Conservation (phyloP, 2,329 filamentous ascomycete species). For the Magnaporthiopsis poae region DNA sequence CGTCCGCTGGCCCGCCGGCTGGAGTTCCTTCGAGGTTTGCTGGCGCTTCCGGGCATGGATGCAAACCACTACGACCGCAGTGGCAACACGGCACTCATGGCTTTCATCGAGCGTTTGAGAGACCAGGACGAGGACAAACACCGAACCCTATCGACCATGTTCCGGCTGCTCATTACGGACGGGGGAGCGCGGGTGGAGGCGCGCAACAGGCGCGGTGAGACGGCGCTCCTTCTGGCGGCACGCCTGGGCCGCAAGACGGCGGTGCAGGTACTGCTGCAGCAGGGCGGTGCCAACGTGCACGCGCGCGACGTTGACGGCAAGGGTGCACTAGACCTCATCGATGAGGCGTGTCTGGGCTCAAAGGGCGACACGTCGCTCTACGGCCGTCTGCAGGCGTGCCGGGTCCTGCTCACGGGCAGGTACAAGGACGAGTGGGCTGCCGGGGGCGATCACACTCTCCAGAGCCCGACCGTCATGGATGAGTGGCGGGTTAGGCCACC, state of each 20-base stretch:
- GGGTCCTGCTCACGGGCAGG: conserved; percentile 19
- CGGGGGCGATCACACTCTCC: conserved; percentile 1
- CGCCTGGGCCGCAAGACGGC: conserved; percentile 44
- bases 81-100: conserved; percentile 47
- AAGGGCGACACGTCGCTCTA: conserved; percentile 20
- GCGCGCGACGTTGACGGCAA: conserved; percentile 22
- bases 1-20: conserved; percentile 17
- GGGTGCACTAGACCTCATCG: conserved; percentile 23
- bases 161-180: conserved; percentile 30
- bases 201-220: conserved; percentile 45
- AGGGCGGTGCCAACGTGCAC: conserved; percentile 24
- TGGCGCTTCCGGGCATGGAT: conserved; percentile 33
- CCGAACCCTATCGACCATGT: conserved; percentile 32
- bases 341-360: conserved; percentile 13
- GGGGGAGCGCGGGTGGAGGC: conserved; percentile 36
- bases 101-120: conserved; percentile 40
- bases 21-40: conserved; percentile 19
- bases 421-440: conserved; percentile 8
- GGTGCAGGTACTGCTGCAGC: conserved; percentile 30
- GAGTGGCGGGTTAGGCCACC: conserved; percentile 3
- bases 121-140: conserved; percentile 41
- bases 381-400: conserved; percentile 23
- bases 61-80: conserved; percentile 42
- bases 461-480: conserved; percentile 5
- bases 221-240: conserved; percentile 44